A percentile compares a stretch with the other conserved stretches of the same genome.
phyloP scores from a whole-genome alignment of 805 yeast genomes.

The Spathaspora passalidarum region DNA sequence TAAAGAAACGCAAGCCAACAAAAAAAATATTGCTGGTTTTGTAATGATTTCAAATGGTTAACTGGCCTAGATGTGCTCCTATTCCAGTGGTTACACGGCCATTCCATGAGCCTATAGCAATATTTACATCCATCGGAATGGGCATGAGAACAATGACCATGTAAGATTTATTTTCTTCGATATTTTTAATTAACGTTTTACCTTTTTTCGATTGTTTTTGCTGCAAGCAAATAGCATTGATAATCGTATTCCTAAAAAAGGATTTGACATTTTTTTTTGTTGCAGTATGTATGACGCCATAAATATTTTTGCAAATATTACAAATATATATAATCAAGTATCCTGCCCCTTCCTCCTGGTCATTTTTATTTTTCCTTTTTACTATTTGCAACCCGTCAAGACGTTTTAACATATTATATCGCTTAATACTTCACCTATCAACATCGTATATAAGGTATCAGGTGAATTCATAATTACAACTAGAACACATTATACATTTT shows the following conservation, averaged over 20 bases:
- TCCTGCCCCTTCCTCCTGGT: not conserved
- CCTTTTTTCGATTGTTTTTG: not conserved
- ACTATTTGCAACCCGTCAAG: too few species aligned
- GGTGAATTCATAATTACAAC: not conserved
- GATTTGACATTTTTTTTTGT: not conserved
- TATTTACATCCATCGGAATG: too few species aligned
- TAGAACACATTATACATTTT: too few species aligned
- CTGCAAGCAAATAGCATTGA: not conserved
- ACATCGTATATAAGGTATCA: too few species aligned
- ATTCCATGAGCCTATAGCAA: too few species aligned
- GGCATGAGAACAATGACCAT: not conserved
- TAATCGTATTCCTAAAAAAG: not conserved
- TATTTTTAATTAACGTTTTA: not conserved
- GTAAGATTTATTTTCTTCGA: too few species aligned
- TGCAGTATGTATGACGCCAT: not conserved
- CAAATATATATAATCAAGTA: not conserved
- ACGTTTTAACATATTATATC: too few species aligned
- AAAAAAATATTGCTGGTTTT: not conserved
- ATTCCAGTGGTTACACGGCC: too few species aligned
- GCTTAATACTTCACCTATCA: not conserved
- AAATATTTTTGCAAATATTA: not conserved
- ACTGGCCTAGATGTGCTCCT: too few species aligned
- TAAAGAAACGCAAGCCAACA: not conserved
- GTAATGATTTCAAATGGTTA: not conserved
- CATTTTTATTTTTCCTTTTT: not conserved